These are phyloP conservation scores for Syncephalastrum contaminatum DNA, from an alignment of 371 early-diverging fungal genomes.

Conservation along the genomic window DNA sequence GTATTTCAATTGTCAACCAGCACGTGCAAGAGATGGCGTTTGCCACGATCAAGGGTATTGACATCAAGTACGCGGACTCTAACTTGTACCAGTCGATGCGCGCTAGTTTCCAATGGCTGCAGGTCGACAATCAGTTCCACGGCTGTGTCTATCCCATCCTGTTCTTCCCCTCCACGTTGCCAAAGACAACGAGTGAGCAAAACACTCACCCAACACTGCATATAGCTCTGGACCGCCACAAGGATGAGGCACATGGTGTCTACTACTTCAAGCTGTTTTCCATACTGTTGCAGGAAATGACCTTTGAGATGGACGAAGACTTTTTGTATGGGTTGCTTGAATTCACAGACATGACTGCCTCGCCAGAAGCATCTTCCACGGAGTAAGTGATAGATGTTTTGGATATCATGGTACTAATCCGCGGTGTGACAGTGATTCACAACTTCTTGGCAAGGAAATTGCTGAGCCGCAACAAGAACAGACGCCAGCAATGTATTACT, in stretches of 20 bases:
- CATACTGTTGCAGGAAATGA: slow-evolving; percentile 82
- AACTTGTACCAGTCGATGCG: slow-evolving; percentile 63
- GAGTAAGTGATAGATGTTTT: slow-evolving; percentile 13
- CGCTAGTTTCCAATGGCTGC: slow-evolving; percentile 76
- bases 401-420: not conserved
- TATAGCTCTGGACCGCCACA: slow-evolving; percentile 63
- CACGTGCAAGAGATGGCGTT: slow-evolving; percentile 72
- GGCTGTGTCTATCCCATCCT: slow-evolving; percentile 77
- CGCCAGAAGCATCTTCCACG: slow-evolving; percentile 11
- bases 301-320: slow-evolving; percentile 85
- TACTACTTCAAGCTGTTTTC: slow-evolving; percentile 81
- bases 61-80: slow-evolving; percentile 68
- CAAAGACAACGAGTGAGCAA: slow-evolving; percentile 49
- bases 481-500: slow-evolving; percentile 71
- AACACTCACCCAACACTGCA: slow-evolving; percentile 56
- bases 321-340: slow-evolving; percentile 74
- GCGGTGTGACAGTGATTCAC: slow-evolving; percentile 20
- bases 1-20: slow-evolving; percentile 74
- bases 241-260: slow-evolving; percentile 80
- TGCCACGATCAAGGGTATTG: slow-evolving; percentile 66
- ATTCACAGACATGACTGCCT: slow-evolving; percentile 66
- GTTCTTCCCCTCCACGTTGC: slow-evolving; percentile 77
- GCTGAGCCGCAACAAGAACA: slow-evolving; percentile 56
- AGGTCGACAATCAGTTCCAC: slow-evolving; percentile 83
- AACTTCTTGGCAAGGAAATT: slow-evolving; percentile 35